Evolutionary conservation across 2,329 filamentous ascomycete species (phyloP).

Genomic region (Shiraia bambusicola): DNA sequence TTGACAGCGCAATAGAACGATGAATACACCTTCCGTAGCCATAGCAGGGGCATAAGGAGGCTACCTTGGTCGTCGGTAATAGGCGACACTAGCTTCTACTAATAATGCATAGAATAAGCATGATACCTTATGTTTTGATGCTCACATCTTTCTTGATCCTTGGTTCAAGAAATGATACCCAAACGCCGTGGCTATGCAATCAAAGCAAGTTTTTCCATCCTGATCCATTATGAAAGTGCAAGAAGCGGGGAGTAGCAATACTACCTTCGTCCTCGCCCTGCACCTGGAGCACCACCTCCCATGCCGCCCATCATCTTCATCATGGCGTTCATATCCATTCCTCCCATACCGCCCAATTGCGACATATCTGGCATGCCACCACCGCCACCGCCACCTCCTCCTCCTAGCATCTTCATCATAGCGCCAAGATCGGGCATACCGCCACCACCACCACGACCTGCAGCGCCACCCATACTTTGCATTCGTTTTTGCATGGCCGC

Average conservation of each 20-base stretch:
- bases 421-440: constrained; percentile 78
- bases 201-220: constrained; percentile 8
- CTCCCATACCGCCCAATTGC: constrained; percentile 58
- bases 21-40: too few relatives aligned
- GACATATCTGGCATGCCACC: constrained; percentile 66
- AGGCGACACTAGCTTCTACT: neutral
- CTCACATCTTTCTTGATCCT: neutral
- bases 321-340: constrained; percentile 42
- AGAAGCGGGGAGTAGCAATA: neutral
- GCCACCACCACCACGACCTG: constrained; percentile 55
- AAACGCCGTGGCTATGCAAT: constrained; percentile 37
- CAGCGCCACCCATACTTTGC: constrained; percentile 81
- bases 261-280: constrained; percentile 27
- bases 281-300: constrained; percentile 15
- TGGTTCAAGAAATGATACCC: constrained; percentile 1
- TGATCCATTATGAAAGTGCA: neutral
- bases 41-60: too few relatives aligned
- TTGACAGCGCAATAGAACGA: too few relatives aligned
- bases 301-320: constrained; percentile 40
- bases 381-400: constrained; percentile 60
- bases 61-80: too few relatives aligned
- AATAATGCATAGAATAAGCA: constrained; percentile 8
- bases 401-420: constrained; percentile 89
- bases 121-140: neutral
- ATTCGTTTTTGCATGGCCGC: constrained; percentile 96